phyloP scores from a whole-genome alignment of 148 eudicot genomes.

The Vaccinium vitisidaea region DNA sequence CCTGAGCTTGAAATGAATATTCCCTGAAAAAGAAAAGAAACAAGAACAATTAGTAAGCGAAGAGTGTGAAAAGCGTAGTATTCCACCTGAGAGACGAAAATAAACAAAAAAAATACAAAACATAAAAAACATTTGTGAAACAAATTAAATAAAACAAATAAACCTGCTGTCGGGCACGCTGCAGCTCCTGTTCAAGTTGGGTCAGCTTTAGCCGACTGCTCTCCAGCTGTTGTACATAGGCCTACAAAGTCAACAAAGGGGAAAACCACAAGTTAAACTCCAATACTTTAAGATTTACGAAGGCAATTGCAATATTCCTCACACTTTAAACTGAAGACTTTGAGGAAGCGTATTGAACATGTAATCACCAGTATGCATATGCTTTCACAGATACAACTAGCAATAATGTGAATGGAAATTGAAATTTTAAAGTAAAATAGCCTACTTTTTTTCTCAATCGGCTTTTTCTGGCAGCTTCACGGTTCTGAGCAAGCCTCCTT shows the following conservation, averaged over 20 bases:
- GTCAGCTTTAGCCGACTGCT: slow-evolving; percentile 62
- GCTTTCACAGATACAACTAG: background rate
- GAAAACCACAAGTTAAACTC: background rate
- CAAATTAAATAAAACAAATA: background rate
- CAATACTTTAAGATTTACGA: background rate
- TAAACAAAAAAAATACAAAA: background rate
- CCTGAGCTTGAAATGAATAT: slow-evolving; percentile 62
- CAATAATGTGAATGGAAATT: background rate
- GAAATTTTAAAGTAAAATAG: slow-evolving; percentile 5
- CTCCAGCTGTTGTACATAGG: slow-evolving; percentile 82
- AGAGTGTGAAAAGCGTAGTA: slow-evolving; percentile 2
- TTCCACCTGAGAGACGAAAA: background rate
- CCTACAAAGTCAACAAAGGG: slow-evolving; percentile 34
- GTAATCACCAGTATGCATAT: background rate
- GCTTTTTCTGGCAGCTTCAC: slow-evolving; percentile 98
- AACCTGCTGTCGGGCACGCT: slow-evolving; percentile 67
- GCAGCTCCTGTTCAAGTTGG: slow-evolving; percentile 70
- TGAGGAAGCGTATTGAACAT: background rate
- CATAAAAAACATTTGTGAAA: background rate
- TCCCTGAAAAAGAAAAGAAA: slow-evolving; percentile 44
- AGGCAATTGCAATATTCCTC: background rate
- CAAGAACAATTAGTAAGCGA: background rate
- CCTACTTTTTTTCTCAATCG: slow-evolving; percentile 80
- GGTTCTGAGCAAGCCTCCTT: slow-evolving; percentile 94
- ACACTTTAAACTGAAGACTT: background rate